Evolutionary conservation across 1,284 basidiomycete species (phyloP).

Genomic region (Tylopilus microsporus): DNA sequence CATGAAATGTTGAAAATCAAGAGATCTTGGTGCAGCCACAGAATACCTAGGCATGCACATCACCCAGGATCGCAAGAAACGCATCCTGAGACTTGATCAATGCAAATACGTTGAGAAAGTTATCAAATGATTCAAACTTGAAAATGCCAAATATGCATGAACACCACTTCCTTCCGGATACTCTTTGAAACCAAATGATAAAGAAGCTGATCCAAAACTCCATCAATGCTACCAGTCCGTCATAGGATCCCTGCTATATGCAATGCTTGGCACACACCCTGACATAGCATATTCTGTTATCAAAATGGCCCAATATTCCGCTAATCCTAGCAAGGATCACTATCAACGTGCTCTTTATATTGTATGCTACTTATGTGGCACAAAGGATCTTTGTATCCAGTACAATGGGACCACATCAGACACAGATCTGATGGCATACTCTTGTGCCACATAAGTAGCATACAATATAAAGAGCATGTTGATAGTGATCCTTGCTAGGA

Average conservation of each 20-base stretch:
- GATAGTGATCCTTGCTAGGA: too few relatives aligned
- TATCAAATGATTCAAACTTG: background rate
- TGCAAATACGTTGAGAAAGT: background rate
- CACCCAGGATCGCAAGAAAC: too few relatives aligned
- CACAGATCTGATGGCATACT: too few relatives aligned
- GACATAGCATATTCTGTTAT: background rate
- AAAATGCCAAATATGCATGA: background rate
- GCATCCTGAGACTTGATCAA: background rate
- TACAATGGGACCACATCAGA: too few relatives aligned
- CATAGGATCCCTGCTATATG: constrained; percentile 3
- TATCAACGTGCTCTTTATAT: constrained; percentile 17
- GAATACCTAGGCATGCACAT: background rate
- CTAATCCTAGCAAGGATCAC: background rate
- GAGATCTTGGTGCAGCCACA: background rate
- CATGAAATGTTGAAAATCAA: background rate
- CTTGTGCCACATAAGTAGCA: too few relatives aligned
- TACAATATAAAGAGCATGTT: too few relatives aligned
- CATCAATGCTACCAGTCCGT: background rate
- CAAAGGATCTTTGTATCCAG: background rate
- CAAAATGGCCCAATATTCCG: background rate
- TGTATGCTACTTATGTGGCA: constrained; percentile 22
- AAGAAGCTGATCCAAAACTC: background rate
- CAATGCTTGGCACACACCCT: background rate
- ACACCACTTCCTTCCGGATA: background rate
- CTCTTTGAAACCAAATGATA: background rate